These are phyloP conservation scores for Rubroboletus pulcherrimus DNA, from an alignment of 768 basidiomycete species.

Conservation along the genomic window DNA sequence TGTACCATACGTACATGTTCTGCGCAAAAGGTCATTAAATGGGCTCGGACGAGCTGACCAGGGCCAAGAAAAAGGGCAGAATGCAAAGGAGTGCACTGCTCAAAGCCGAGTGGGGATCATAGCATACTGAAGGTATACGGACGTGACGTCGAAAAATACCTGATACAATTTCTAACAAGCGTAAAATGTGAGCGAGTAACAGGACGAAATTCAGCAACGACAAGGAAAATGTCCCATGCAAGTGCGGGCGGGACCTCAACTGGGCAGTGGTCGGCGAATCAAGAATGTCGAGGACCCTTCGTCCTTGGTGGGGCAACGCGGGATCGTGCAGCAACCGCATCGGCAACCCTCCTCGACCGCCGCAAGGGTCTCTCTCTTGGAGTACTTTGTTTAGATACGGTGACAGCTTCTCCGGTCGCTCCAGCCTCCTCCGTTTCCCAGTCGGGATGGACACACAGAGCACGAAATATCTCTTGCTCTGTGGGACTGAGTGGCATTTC, in stretches of 20 bases:
- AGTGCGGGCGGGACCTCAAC: background rate
- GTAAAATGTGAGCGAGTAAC: conserved; percentile 3
- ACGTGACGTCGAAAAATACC: conserved; percentile 11
- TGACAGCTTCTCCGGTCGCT: conserved; percentile 4
- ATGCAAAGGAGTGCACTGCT: conserved; percentile 12
- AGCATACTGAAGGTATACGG: conserved; percentile 26
- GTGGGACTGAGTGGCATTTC: conserved; percentile 58
- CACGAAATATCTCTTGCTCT: conserved; percentile 68
- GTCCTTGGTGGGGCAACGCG: conserved; percentile 36
- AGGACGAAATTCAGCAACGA: conserved; percentile 11
- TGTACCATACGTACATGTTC: conserved; percentile 9
- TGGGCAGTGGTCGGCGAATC: conserved; percentile 3
- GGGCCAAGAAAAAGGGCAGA: conserved; percentile 10
- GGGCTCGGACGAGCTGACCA: conserved; percentile 3
- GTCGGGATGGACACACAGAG: conserved; percentile 57
- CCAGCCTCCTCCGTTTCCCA: conserved; percentile 40
- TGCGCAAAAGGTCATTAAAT: conserved; percentile 19
- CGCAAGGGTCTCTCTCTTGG: conserved; percentile 16
- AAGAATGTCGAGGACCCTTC: conserved; percentile 27
- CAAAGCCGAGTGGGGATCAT: conserved; percentile 25
- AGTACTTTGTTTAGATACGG: background rate
- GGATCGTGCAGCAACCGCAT: conserved; percentile 49
- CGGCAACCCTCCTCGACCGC: conserved; percentile 67
- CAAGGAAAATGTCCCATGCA: background rate
- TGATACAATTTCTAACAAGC: conserved; percentile 27